Conservation (phyloP, 2,329 filamentous ascomycete genomes). For the Calonectria hongkongensis region DNA sequence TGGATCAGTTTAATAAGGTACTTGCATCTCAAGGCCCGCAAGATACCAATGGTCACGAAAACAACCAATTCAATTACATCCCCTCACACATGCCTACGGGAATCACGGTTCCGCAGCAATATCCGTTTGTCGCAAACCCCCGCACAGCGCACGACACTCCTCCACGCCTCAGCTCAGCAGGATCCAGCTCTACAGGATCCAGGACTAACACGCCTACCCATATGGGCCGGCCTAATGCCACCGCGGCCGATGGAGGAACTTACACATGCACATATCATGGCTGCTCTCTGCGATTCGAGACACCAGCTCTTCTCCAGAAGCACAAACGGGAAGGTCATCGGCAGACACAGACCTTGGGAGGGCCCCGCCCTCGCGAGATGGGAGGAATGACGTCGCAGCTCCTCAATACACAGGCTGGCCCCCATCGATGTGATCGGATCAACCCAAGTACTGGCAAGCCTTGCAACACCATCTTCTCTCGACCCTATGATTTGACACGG, state of each 20-base stretch:
- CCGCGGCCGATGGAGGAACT: slow-evolving; percentile 86
- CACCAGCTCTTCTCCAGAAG: slow-evolving; percentile 89
- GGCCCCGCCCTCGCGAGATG: slow-evolving; percentile 55
- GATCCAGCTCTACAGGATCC: slow-evolving; percentile 61
- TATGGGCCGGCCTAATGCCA: slow-evolving; percentile 74
- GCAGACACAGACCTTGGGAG: slow-evolving; percentile 73
- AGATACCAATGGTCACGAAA: slow-evolving; percentile 44
- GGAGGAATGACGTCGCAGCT: slow-evolving; percentile 70
- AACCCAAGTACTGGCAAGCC: slow-evolving; percentile 97
- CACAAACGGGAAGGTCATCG: slow-evolving; percentile 97
- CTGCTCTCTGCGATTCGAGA: slow-evolving; percentile 91
- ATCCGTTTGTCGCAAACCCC: slow-evolving; percentile 67
- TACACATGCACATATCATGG: slow-evolving; percentile 98
- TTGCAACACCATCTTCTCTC: slow-evolving; percentile 94
- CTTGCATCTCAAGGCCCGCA: slow-evolving; percentile 47
- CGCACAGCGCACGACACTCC: slow-evolving; percentile 59
- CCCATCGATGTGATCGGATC: slow-evolving; percentile 93
- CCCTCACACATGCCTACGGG: slow-evolving; percentile 61
- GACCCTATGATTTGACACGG: slow-evolving; percentile 95
- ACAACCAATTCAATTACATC: slow-evolving; percentile 56
- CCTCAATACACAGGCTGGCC: slow-evolving; percentile 91
- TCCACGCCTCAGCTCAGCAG: slow-evolving; percentile 65
- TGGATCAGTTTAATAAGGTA: slow-evolving; percentile 63
- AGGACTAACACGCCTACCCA: slow-evolving; percentile 57
- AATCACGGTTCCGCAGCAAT: slow-evolving; percentile 69